phyloP scores from a whole-genome alignment of 2,329 filamentous ascomycete genomes.

The Pseudogymnoascus sp. region DNA sequence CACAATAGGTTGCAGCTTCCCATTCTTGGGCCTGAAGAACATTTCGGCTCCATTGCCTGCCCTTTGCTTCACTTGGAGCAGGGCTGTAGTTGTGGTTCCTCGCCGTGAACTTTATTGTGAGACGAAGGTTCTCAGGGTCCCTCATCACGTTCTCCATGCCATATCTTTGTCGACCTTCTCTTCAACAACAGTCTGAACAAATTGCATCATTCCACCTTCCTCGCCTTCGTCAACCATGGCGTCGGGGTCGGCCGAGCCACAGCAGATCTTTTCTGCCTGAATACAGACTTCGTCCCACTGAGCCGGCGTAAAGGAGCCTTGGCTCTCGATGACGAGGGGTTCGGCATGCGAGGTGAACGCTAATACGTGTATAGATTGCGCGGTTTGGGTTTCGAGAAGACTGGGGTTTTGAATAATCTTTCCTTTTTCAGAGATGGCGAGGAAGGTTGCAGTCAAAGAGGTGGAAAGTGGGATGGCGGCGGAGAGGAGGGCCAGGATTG shows the following conservation, averaged over 20 bases:
- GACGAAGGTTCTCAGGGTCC: background rate
- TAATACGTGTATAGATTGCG: conserved; percentile 72
- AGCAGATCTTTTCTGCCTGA: conserved; percentile 60
- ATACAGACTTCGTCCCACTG: conserved; percentile 69
- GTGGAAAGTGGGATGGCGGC: conserved; percentile 73
- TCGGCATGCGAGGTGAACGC: conserved; percentile 69
- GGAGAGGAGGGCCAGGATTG: conserved; percentile 70
- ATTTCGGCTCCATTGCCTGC: background rate
- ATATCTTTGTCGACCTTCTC: conserved; percentile 47
- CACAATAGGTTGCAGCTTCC: background rate
- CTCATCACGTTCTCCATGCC: conserved; percentile 43
- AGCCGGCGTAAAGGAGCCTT: conserved; percentile 66
- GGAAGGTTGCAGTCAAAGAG: conserved; percentile 57
- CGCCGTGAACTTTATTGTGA: background rate
- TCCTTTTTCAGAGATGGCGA: conserved; percentile 47
- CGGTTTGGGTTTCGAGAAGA: conserved; percentile 51
- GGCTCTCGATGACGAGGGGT: conserved; percentile 71
- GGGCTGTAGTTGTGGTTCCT: background rate
- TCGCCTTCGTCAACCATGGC: conserved; percentile 28
- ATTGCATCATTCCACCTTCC: conserved; percentile 47
- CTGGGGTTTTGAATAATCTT: conserved; percentile 53
- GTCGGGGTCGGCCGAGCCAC: conserved; percentile 29
- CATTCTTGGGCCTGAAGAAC: background rate
- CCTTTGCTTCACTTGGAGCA: background rate
- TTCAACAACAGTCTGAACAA: conserved; percentile 56